Base-by-base conservation (phyloP, 768 basidiomycete genomes). In the Collybia sp. region DNA sequence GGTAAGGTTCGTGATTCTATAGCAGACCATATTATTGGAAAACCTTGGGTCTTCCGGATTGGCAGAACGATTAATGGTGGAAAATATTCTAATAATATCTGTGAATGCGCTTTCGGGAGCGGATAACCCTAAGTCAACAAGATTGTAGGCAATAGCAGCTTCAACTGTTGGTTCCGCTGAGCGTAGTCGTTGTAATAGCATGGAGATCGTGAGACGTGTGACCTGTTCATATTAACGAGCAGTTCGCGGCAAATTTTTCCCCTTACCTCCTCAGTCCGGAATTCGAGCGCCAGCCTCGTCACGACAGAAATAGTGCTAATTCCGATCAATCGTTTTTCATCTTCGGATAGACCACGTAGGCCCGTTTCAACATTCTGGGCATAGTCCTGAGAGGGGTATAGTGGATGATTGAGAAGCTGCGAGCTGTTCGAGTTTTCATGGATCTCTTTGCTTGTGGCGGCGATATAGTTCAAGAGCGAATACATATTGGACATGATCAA, bases 401-500 rank as follows among this genome's bases (percentile, higher is more conserved):
- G 62, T 2, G 72, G 68, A 46, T 71, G 66, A 34, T 66, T 67
- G 43, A 68, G 58, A 47, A 72, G 47, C 42, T 76, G 70, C 8
- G 73, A 62, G 33, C 66, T 71, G 30, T 54, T 66, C 2, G 76
- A 69, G 41, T 58, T 66, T 42, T 86, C 85, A 31, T 75, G 75
- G 30, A 80, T 76, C 40, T 88, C 88, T 58, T 87, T 88, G 69
- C 83, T 85, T 2, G 90, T 83, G 3, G 88, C 82, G 1, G 89
- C 82, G 48, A 97, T 85, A 61, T 89, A 88, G 60, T 98, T 97
- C 49, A 98, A 75, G 11, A 98, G 77, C 4, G 95, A 96, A 63
- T 98, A 97, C 83, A 97, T 87, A 54, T 93, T 91, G 3, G 94
- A 97, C 79, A 93, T 85, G 59, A 89, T 77, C 32, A 93, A 76